Evolutionary conservation across 495 filamentous ascomycete genomes (phyloP).

Genomic region (Copromyces sp.): DNA sequence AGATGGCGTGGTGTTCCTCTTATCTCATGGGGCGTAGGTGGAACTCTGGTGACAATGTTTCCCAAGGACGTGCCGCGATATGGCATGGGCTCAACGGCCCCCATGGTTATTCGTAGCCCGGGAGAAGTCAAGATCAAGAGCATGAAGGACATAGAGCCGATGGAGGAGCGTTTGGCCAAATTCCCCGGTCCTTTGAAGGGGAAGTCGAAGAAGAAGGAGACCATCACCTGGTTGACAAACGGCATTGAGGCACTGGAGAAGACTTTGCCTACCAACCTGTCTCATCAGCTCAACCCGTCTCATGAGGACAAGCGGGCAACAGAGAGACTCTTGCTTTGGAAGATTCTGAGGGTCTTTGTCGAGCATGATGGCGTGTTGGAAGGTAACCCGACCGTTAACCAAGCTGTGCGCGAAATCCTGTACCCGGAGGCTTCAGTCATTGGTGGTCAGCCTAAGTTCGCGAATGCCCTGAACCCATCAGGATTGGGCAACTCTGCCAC

Average conservation of each 20-base stretch:
- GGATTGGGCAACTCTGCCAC: slow-evolving; percentile 12
- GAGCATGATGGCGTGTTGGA: slow-evolving; percentile 81
- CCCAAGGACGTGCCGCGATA: slow-evolving; percentile 85
- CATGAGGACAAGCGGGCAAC: slow-evolving; percentile 56
- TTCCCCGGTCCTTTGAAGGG: slow-evolving; percentile 85
- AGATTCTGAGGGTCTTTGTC: slow-evolving; percentile 65
- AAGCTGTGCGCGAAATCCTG: slow-evolving; percentile 62
- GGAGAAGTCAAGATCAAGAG: slow-evolving; percentile 72
- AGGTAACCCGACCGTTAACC: slow-evolving; percentile 59
- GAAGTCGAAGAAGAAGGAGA: slow-evolving; percentile 93
- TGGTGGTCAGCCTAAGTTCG: slow-evolving; percentile 21
- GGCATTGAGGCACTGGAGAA: slow-evolving; percentile 65
- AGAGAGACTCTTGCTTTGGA: slow-evolving; percentile 83
- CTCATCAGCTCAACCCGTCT: slow-evolving; percentile 31
- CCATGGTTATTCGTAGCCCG: slow-evolving; percentile 73
- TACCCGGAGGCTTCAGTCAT: slow-evolving; percentile 42
- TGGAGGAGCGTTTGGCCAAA: slow-evolving; percentile 58
- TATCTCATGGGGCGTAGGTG: slow-evolving; percentile 81
- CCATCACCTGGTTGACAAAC: slow-evolving; percentile 65
- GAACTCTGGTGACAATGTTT: slow-evolving; percentile 72
- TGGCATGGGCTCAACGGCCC: slow-evolving; percentile 54
- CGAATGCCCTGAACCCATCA: slow-evolving; percentile 20
- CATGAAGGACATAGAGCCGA: slow-evolving; percentile 56
- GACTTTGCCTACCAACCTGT: slow-evolving; percentile 38
- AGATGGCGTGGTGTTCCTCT: slow-evolving; percentile 86